Conservation (phyloP, 148 eudicot genomes). For the Hydrangea macrophylla region DNA sequence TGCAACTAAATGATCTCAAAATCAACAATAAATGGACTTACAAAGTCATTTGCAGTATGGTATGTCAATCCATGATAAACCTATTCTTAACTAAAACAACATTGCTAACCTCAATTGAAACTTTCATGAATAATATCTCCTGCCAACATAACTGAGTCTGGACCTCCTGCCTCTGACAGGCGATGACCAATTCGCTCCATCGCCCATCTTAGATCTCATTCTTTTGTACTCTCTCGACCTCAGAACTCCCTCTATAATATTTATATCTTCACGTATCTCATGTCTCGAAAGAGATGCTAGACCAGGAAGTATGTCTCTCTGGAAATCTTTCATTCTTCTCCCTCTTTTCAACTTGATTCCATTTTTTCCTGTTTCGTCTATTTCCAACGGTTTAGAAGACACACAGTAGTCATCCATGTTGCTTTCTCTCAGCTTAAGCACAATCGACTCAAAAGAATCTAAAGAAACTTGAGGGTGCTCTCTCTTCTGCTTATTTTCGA, state of each 20-base stretch:
- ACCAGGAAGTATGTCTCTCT: slow-evolving; percentile 58
- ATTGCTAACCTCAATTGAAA: slow-evolving; percentile 5
- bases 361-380: slow-evolving; percentile 28
- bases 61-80: neutral
- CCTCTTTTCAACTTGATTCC: slow-evolving; percentile 54
- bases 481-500: slow-evolving; percentile 17
- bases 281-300: slow-evolving; percentile 50
- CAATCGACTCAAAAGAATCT: slow-evolving; percentile 61
- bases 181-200: slow-evolving; percentile 28
- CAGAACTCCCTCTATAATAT: slow-evolving; percentile 49
- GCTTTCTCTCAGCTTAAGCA: slow-evolving; percentile 38
- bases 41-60: neutral
- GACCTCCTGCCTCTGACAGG: slow-evolving; percentile 55
- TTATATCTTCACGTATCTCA: slow-evolving; percentile 68
- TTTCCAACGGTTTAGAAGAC: slow-evolving; percentile 39
- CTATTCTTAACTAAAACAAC: slow-evolving; percentile 9
- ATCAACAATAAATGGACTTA: neutral
- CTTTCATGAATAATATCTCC: slow-evolving; percentile 32
- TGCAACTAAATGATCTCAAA: neutral
- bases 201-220: slow-evolving; percentile 39
- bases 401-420: slow-evolving; percentile 43
- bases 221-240: slow-evolving; percentile 56
- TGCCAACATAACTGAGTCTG: slow-evolving; percentile 23
- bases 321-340: slow-evolving; percentile 64
- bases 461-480: slow-evolving; percentile 39